Evolutionary conservation across 805 yeast species (phyloP).

Genomic region (Danielia reshetovae): DNA sequence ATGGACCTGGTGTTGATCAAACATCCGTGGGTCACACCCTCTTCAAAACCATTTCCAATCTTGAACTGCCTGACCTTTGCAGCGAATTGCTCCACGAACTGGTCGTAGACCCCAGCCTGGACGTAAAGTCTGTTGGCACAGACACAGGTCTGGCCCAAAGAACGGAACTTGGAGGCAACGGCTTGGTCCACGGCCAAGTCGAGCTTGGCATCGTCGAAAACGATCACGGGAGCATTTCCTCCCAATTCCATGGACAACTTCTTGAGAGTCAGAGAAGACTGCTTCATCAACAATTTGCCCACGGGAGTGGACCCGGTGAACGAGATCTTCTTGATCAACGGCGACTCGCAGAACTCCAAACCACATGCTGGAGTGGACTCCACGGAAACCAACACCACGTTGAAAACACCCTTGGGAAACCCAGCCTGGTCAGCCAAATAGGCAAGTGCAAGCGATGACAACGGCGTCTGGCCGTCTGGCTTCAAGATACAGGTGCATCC

Average conservation of each 20-base stretch:
- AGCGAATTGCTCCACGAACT: constrained; percentile 49
- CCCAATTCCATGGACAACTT: constrained; percentile 73
- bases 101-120: constrained; percentile 61
- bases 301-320: constrained; percentile 78
- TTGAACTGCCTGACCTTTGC: constrained; percentile 39
- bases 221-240: constrained; percentile 77
- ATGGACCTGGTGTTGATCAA: constrained; percentile 49
- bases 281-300: constrained; percentile 63
- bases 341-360: constrained; percentile 47
- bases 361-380: constrained; percentile 53
- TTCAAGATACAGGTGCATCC: constrained; percentile 60
- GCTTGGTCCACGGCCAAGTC: constrained; percentile 66
- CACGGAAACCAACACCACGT: constrained; percentile 45
- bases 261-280: constrained; percentile 59
- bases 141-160: constrained; percentile 79
- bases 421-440: constrained; percentile 56
- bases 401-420: constrained; percentile 55
- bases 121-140: constrained; percentile 72
- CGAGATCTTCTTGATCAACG: constrained; percentile 58
- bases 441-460: constrained; percentile 56
- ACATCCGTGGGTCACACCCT: constrained; percentile 52
- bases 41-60: constrained; percentile 55
- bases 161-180: constrained; percentile 64
- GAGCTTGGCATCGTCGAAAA: constrained; percentile 69
- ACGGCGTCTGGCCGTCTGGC: constrained; percentile 61